These are phyloP conservation scores for Cladorrhinum sp. DNA, from an alignment of 2,329 filamentous ascomycete genomes.

Conservation along the genomic window DNA sequence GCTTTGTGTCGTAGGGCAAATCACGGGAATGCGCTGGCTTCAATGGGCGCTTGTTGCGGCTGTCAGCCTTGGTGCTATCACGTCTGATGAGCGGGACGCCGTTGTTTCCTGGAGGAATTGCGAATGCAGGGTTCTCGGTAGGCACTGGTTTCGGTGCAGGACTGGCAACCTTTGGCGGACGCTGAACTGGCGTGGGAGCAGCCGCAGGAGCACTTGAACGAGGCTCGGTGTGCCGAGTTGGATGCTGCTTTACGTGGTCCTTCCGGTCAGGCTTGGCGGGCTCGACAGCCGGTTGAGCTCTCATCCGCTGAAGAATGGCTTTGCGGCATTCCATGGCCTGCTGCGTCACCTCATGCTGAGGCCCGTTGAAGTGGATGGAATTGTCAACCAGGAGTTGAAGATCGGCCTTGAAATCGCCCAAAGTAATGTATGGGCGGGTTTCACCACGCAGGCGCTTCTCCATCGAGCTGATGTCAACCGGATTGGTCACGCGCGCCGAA, in stretches of 20 bases:
- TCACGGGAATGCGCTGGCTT: conserved; percentile 89
- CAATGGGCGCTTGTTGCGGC: conserved; percentile 87
- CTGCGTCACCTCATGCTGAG: conserved; percentile 67
- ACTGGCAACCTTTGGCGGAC: conserved; percentile 26
- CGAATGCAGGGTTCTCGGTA: conserved; percentile 53
- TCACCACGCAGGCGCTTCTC: conserved; percentile 74
- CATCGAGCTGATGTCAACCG: conserved; percentile 82
- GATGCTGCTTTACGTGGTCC: conserved; percentile 45
- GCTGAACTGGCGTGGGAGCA: conserved; percentile 23
- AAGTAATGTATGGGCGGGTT: conserved; percentile 56
- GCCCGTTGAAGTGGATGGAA: conserved; percentile 77
- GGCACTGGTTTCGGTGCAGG: conserved; percentile 34
- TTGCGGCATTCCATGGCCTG: conserved; percentile 55
- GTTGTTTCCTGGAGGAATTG: conserved; percentile 62
- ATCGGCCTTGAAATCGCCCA: conserved; percentile 72
- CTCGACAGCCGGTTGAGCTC: conserved; percentile 49
- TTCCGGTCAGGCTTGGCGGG: conserved; percentile 61
- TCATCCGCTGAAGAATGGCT: conserved; percentile 46
- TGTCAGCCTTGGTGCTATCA: conserved; percentile 74
- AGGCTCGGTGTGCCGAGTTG: conserved; percentile 45
- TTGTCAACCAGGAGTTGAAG: conserved; percentile 78
- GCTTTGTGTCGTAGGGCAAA: conserved; percentile 77
- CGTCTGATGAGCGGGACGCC: conserved; percentile 80
- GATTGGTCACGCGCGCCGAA: conserved; percentile 64
- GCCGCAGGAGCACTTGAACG: conserved; percentile 37